Evolutionary conservation across 108 stramenopile genomes (phyloP), one percentile per base, ranked within the genome.

Genomic region (Stephanodiscus minutulus): DNA sequence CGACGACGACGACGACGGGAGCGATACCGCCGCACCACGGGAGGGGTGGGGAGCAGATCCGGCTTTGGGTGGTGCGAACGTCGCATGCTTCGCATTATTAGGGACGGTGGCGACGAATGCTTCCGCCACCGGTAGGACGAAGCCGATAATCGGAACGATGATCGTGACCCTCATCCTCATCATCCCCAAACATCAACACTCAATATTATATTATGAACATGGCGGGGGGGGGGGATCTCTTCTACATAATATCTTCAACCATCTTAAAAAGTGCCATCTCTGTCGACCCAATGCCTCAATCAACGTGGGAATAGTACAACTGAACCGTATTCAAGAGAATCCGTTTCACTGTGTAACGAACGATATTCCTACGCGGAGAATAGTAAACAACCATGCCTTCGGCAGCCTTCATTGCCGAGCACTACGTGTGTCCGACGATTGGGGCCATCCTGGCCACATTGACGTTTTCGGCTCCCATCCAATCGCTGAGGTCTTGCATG

Each of bases 401-500:
- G 9, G 29, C 50, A 5, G 65, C 49, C 27, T 59, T 66, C 39
- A 48, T 73, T 24, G 46, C 49, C 25, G 64, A 46, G 35, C 27
- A 21, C 20, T 59, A 73, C 36, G 47, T 66, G 2, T 73, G 73
- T 17, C 73, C 73, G 24, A 65, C 57, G 35, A 72, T 79, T n/a
- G 89, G 89, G 21, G 63, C 55, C 20, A 82, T 88, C 7, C 37
- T 86, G 20, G 83, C 82, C 3, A 86, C 75, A 25, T 53, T 91
- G 36, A 87, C 90, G 78, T 91, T 89, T 74, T 47, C 66, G 24
- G 88, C 92, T 22, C 89, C 90, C 0, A 82, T 83, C 44, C 64
- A 64, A 47, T 81, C 84, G 21, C 72, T 88, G 10, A 63, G 67
- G 56, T 50, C 67, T 28, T 85, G 85, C 37, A 72, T 85, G 8